Conservation (phyloP, 2,329 filamentous ascomycete species). For the Apiospora saccharicola region DNA sequence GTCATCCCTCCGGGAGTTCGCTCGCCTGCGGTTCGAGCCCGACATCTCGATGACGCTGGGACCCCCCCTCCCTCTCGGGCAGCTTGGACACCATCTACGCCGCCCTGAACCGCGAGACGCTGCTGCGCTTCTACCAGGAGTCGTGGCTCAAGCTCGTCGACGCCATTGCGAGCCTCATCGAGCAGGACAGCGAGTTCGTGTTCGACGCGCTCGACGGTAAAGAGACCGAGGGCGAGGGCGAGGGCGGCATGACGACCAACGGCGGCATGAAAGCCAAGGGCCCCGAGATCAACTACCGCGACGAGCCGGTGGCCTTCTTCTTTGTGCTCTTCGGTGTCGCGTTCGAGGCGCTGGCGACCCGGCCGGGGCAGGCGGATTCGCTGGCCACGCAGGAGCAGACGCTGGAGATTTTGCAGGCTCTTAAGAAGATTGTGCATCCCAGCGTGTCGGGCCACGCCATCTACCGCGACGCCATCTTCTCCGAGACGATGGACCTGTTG, state of each 20-base stretch:
- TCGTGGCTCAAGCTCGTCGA: conserved; percentile 97
- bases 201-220: conserved; percentile 97
- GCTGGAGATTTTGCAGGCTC: conserved; percentile 84
- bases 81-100: conserved; percentile 95
- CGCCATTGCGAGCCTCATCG: conserved; percentile 95
- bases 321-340: conserved; percentile 97
- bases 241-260: conserved; percentile 44
- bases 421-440: conserved; percentile 94
- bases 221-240: conserved; percentile 54
- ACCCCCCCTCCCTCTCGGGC: conserved; percentile 77
- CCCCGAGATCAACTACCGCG: conserved; percentile 93
- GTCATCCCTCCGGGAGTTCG: conserved; percentile 91
- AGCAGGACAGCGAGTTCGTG: conserved; percentile 96
- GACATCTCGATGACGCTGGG: conserved; percentile 93
- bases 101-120: conserved; percentile 90
- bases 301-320: conserved; percentile 98
- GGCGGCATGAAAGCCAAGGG: conserved; percentile 60
- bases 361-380: conserved; percentile 70
- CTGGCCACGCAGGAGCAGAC: conserved; percentile 80
- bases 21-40: conserved; percentile 90
- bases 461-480: conserved; percentile 94
- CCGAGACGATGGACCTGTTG: conserved; percentile 94
- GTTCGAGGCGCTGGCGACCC: conserved; percentile 91
- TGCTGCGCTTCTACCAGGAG: conserved; percentile 95
- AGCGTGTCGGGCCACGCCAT: conserved; percentile 96